Evolutionary conservation across 2,329 filamentous ascomycete species (phyloP), one percentile per base, ranked within the genome.

Genomic region (Drechslerella stenobrocha): DNA sequence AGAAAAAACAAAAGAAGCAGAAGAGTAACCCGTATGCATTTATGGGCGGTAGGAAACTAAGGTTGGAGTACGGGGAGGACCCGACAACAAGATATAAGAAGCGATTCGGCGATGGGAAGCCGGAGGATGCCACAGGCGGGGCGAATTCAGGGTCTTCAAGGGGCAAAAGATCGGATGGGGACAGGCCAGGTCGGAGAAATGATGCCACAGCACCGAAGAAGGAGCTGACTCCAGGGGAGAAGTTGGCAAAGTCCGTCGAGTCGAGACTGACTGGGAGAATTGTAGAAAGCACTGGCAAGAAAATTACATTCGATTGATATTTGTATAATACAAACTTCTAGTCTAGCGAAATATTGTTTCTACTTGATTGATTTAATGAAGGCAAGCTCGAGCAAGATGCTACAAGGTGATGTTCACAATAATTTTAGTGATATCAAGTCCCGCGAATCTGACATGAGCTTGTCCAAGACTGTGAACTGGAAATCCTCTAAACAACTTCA

Each of bases 31-130:
- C 64, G 22, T 69, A 57, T 18, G 34, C 42, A 3, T 89, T 90
- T 82, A 95, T 90, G 83, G 86, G 87, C 52, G 90, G 91, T 24
- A 84, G 93, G 26, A 82, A 85, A 70, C 81, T 98, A 71, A 89
- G 92, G 75, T 85, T 93, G 76, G 92, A 98, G 76, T 90, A 92
- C 73, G 93, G 93, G 18, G 93, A 98, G 78, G 93, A 97, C 76
- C 85, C 91, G 63, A 85, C 89, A 72, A 84, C 84, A 30, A 81
- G 93, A 61, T 98, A 98, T 77, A 92, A 92, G 80, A 98, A 97
- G 81, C 71, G 65, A 23, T 72, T 70, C 26, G 66, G 56, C 24
- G 71, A 74, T 56, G 70, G 71, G 26, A 72, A 71, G 70, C 42
- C 53, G 70, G 44, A 73, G 65, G 23, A 76, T 72, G 57, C 67